Base-by-base conservation (phyloP, 73 alveolate genomes). In the Diophrys appendiculata region DNA sequence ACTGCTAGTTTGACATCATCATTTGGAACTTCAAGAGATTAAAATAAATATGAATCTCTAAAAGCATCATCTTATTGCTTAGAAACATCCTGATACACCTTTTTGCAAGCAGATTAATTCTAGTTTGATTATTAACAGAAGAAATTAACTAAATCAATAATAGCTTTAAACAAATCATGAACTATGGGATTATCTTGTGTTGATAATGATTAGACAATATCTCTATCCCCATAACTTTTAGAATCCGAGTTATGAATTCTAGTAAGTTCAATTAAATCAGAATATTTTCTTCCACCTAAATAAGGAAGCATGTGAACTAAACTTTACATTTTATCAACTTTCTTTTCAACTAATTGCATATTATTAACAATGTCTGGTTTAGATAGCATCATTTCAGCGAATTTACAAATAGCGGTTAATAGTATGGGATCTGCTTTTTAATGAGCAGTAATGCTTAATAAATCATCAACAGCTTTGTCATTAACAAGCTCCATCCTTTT, bases 1-100 rank as follows among this genome's bases (percentile, higher is more conserved):
- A 94, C 94, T n/a, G 95, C 93, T 26, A 94, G 83, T 77, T 92
- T 92, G 34, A 94, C 98, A 54, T 81, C 86, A 76, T 94, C 98
- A 80, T 88, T 84, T 25, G 98, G 98, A 31, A 91, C 84, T 28
- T 90, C 98, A 31, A 94, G 72, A 68, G 94, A 87, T 43, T 89
- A 79, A 71, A 94, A 94, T 54, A 94, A 73, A 25, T 83, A 86
- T 56, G 80, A 75, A 77, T 94, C 98, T 82, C 98, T 79, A 22
- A 82, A 83, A 1, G 90, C 78, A 11, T 83, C 83, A 73, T 94
- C 90, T 33, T 91, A 91, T 33, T 83, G 81, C 52, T 69, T 65
- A 28, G 95, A 89, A 3, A 89, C 90, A 0, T 80, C 91, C 54
- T 72, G 81, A 52, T 81, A 83, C 13, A 73, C 54, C 33, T 71